A percentile compares a stretch with the other conserved stretches of the same genome.
phyloP scores from a whole-genome alignment of 805 yeast species.

The Candida sphagnicola region DNA sequence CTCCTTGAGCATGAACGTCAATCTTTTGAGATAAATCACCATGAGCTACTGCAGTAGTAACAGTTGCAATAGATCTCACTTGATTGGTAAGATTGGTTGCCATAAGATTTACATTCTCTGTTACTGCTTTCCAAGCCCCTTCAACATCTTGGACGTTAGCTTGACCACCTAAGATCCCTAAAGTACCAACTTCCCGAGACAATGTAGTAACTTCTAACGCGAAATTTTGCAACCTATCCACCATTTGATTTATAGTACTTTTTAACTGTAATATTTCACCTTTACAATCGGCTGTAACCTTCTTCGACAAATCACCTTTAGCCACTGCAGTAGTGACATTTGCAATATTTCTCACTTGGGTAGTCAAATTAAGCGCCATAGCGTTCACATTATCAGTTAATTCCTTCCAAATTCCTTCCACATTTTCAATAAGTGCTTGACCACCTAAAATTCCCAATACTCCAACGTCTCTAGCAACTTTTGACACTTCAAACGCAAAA shows the following conservation, averaged over 20 bases:
- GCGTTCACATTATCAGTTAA: slow-evolving; percentile 85
- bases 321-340: slow-evolving; percentile 88
- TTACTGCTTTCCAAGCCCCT: slow-evolving; percentile 49
- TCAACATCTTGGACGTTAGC: slow-evolving; percentile 49
- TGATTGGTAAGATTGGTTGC: slow-evolving; percentile 59
- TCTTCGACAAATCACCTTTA: slow-evolving; percentile 74
- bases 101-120: slow-evolving; percentile 45
- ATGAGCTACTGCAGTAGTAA: slow-evolving; percentile 87
- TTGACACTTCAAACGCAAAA: slow-evolving; percentile 81
- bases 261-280: slow-evolving; percentile 51
- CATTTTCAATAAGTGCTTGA: slow-evolving; percentile 74
- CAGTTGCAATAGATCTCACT: slow-evolving; percentile 85
- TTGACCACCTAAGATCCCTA: slow-evolving; percentile 47
- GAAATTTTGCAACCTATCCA: slow-evolving; percentile 46
- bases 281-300: slow-evolving; percentile 82
- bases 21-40: slow-evolving; percentile 85
- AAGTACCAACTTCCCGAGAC: slow-evolving; percentile 45
- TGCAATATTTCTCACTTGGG: slow-evolving; percentile 84
- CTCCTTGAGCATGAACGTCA: slow-evolving; percentile 88
- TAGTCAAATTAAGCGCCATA: slow-evolving; percentile 83
- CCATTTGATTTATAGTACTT: slow-evolving; percentile 48
- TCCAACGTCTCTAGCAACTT: slow-evolving; percentile 87
- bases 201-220: slow-evolving; percentile 45
- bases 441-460: slow-evolving; percentile 88
- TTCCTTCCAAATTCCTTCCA: slow-evolving; percentile 86